These are phyloP conservation scores for Tuber indicum DNA, from an alignment of 495 filamentous ascomycete genomes.

Conservation along the genomic window DNA sequence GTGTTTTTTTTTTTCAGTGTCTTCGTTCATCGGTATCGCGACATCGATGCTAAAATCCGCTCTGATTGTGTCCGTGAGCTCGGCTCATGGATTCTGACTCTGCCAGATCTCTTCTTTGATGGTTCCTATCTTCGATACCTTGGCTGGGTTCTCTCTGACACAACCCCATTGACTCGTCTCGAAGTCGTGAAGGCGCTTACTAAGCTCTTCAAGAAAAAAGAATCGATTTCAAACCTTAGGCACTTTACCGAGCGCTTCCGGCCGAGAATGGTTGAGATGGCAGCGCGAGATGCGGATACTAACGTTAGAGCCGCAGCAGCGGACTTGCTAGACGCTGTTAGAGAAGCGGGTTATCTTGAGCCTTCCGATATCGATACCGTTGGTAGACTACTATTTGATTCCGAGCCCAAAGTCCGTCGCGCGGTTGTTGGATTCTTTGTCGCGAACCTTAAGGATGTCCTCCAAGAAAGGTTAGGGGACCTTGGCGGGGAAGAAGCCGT, in stretches of 20 bases:
- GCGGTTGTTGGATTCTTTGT: conserved; percentile 85
- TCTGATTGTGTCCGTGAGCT: conserved; percentile 76
- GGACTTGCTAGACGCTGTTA: conserved; percentile 69
- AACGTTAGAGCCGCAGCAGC: conserved; percentile 70
- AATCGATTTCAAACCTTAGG: conserved; percentile 68
- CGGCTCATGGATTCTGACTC: conserved; percentile 74
- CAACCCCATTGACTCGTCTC: conserved; percentile 57
- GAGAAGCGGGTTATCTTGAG: conserved; percentile 78
- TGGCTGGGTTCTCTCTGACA: conserved; percentile 88
- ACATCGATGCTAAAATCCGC: conserved; percentile 81
- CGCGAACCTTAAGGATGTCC: conserved; percentile 72
- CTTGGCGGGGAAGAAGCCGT: conserved; percentile 72
- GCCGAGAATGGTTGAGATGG: conserved; percentile 86
- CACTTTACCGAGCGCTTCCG: conserved; percentile 88
- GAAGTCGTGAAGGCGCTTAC: conserved; percentile 77
- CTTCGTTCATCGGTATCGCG: conserved; percentile 90
- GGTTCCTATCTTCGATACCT: conserved; percentile 82
- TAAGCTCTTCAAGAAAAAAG: conserved; percentile 64
- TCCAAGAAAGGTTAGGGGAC: conserved; percentile 72
- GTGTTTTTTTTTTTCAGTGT: conserved; percentile 43
- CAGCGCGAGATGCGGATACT: conserved; percentile 68
- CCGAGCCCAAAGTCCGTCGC: conserved; percentile 73
- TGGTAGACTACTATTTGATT: conserved; percentile 78
- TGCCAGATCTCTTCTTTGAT: conserved; percentile 81
- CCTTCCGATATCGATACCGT: conserved; percentile 82